Evolutionary conservation across 306 rosid genomes (phyloP), one percentile per base, ranked within the genome.

Genomic region (Vigna trinervia): DNA sequence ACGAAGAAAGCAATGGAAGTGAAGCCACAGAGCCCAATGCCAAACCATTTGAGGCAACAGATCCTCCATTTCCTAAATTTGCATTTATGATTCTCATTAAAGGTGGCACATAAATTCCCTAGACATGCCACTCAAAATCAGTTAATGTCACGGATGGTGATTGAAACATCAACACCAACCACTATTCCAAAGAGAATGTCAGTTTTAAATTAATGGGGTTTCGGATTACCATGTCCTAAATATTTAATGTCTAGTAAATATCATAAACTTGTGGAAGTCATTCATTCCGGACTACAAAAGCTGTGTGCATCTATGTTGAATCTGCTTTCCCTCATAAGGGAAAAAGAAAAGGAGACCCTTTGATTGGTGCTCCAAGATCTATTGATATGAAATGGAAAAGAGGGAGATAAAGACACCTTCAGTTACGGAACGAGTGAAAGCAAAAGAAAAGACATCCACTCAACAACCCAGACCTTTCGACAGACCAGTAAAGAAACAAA

Each of bases 381-480:
- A 75, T 80, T 84, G 73, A 82, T 71, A 78, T 79, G 85, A 82
- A 74, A 77, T 83, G 84, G 84, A 86, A 74, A 74, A 89, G 85
- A 63, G 83, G 84, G 68, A 78, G 85, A 77, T 77, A 89, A 83
- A 85, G 88, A 80, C 81, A 81, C 73, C 84, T 87, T 85, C 82
- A 85, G 81, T 78, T 78, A 73, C 83, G 82, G 85, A 81, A 62
- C 58, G 41, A 53, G 84, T 75, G 74, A 83, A 85, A 87, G 88
- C 80, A 79, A 86, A 90, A 86, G 48, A 11, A 10, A 45, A 41
- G 90, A 64, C 57, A 50, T 82, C 83, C 85, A 80, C 85, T 76
- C 74, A 84, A 67, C 36, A 72, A 56, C 17, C 11, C 67, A 60
- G 43, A 60, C 45, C 67, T 30, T 60, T 60, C 45, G 43, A 43